A percentile compares a stretch with the other conserved stretches of the same genome.
Conservation (phyloP, 1,284 basidiomycete genomes). For the Hortiboletus rubellus region DNA sequence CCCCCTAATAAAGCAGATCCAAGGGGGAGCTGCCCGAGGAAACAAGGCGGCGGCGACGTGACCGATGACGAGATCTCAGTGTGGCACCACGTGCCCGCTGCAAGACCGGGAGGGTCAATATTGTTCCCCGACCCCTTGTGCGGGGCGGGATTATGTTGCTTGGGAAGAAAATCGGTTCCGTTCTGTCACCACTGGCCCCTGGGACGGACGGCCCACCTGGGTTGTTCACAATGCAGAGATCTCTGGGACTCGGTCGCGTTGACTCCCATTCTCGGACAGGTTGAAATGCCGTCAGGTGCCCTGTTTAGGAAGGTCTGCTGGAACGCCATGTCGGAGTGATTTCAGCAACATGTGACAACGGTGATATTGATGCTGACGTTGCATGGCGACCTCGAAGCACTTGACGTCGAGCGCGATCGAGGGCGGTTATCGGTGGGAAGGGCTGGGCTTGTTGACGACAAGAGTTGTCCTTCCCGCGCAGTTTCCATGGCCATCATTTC, state of each 20-base stretch:
- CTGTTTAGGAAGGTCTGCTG: constrained; percentile 5
- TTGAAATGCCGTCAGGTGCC: constrained; percentile 18
- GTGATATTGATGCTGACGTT: constrained; percentile 10
- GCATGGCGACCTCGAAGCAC: constrained; percentile 26
- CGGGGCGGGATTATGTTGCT: background rate
- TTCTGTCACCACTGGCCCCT: background rate
- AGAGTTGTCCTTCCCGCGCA: background rate
- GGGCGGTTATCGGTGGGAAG: constrained; percentile 22
- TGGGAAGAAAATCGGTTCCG: background rate
- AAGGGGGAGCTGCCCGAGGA: constrained; percentile 2
- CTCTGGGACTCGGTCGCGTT: background rate
- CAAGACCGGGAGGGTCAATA: background rate
- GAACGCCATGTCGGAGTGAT: constrained; percentile 1
- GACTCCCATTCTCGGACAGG: constrained; percentile 11
- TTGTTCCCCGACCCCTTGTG: background rate
- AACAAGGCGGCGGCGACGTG: constrained; percentile 4
- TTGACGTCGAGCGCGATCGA: constrained; percentile 14
- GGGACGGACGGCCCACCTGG: background rate
- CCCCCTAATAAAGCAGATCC: constrained; percentile 1
- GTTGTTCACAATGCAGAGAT: background rate
- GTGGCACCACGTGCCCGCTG: background rate
- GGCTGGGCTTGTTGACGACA: background rate
- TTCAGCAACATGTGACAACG: constrained; percentile 6
- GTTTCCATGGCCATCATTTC: constrained; percentile 21
- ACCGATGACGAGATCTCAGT: constrained; percentile 2